phyloP scores from a whole-genome alignment of 192 early-diverging fungal genomes.

The Coemansia sp. region DNA sequence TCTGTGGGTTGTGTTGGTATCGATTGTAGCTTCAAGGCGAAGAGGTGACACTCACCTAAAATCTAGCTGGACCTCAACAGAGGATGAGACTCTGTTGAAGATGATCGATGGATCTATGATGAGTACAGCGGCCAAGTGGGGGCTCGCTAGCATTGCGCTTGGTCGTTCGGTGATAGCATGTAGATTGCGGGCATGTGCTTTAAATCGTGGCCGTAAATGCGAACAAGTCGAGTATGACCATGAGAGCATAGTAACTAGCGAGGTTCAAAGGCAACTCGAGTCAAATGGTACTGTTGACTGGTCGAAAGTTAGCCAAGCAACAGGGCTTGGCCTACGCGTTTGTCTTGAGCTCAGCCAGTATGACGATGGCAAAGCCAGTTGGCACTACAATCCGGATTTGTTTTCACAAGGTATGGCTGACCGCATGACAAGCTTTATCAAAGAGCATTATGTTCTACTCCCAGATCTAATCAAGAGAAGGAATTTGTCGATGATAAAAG shows the following conservation, averaged over 20 bases:
- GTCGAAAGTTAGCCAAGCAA: background rate
- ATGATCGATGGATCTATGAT: background rate
- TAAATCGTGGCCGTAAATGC: background rate
- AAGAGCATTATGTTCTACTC: no score
- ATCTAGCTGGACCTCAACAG: background rate
- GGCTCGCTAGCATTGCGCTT: background rate
- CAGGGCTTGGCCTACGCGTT: background rate
- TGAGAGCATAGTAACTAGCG: background rate
- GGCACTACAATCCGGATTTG: no score
- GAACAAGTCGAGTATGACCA: background rate
- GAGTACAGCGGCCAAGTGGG: background rate
- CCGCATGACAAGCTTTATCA: no score
- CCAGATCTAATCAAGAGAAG: no score
- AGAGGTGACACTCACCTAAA: no score
- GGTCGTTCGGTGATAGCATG: background rate
- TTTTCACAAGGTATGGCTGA: no score
- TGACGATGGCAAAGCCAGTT: no score
- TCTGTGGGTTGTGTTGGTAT: no score
- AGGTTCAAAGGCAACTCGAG: background rate
- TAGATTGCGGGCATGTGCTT: background rate
- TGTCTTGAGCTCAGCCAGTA: no score
- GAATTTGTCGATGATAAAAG: no score
- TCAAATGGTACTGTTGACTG: background rate
- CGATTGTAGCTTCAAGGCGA: no score
- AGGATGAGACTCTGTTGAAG: background rate